A percentile compares a stretch with the other conserved stretches of the same genome.
phyloP scores from a whole-genome alignment of 306 rosid genomes.

The Cucumis cinereus region DNA sequence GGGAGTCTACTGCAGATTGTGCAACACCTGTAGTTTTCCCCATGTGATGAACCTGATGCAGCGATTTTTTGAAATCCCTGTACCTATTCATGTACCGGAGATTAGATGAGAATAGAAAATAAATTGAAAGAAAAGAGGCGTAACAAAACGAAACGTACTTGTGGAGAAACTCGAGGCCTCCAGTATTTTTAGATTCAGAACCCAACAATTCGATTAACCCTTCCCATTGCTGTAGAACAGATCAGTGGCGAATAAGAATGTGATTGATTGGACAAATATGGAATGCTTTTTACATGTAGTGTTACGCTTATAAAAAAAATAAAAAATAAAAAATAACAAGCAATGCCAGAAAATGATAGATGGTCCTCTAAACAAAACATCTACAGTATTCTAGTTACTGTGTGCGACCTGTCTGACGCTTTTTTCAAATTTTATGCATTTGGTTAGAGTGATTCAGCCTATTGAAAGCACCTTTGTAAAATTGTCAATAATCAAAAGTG shows the following conservation, averaged over 20 bases:
- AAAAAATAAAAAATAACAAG: not conserved
- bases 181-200: slow-evolving; percentile 75
- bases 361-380: not conserved
- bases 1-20: slow-evolving; percentile 63
- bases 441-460: not conserved
- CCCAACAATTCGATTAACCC: slow-evolving; percentile 87
- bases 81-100: slow-evolving; percentile 36
- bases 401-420: not conserved
- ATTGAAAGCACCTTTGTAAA: not conserved
- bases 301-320: too few relatives aligned
- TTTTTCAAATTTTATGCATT: not conserved
- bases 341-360: not conserved
- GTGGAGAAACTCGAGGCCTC: slow-evolving; percentile 87
- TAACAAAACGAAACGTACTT: slow-evolving; percentile 33
- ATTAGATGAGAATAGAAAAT: slow-evolving; percentile 11
- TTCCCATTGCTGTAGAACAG: slow-evolving; percentile 76
- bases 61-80: slow-evolving; percentile 83
- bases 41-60: slow-evolving; percentile 39
- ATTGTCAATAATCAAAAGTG: not conserved
- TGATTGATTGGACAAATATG: not conserved
- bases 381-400: not conserved
- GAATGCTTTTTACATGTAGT: not conserved
- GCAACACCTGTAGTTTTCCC: slow-evolving; percentile 59
- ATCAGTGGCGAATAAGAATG: not conserved
- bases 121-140: not conserved